These are phyloP conservation scores for Trichoderma orchidacearum DNA, from an alignment of 495 filamentous ascomycete genomes.

Conservation along the genomic window DNA sequence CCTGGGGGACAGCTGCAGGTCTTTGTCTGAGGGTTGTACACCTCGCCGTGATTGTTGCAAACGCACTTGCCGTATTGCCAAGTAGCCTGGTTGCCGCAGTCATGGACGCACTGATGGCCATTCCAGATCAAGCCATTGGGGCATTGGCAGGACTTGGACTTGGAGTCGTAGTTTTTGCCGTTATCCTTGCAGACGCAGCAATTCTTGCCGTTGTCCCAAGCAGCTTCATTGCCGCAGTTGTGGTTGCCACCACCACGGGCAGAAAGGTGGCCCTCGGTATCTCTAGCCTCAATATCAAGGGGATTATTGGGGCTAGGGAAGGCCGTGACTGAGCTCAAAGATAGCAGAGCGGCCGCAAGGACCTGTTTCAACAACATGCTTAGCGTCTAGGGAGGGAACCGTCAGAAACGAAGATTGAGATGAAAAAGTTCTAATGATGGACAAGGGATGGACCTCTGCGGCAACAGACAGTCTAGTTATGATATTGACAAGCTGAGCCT, in stretches of 20 bases:
- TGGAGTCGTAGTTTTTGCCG: background rate
- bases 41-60: background rate
- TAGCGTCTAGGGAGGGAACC: no score
- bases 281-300: background rate
- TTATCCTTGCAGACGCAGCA: conserved; percentile 1
- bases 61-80: background rate
- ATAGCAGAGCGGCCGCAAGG: background rate
- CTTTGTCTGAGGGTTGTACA: background rate
- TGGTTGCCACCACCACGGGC: background rate
- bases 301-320: background rate
- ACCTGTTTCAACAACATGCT: background rate
- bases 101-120: background rate
- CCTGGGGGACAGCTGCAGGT: background rate
- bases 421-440: background rate
- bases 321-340: background rate
- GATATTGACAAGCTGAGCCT: no score
- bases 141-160: background rate
- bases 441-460: background rate
- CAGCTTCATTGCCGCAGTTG: conserved; percentile 1
- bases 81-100: background rate
- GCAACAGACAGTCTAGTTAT: no score
- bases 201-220: background rate
- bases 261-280: background rate
- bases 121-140: background rate
- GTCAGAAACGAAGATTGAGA: background rate